Base-by-base conservation (phyloP, 2,329 filamentous ascomycete genomes). In the Alternaria ventricosa region DNA sequence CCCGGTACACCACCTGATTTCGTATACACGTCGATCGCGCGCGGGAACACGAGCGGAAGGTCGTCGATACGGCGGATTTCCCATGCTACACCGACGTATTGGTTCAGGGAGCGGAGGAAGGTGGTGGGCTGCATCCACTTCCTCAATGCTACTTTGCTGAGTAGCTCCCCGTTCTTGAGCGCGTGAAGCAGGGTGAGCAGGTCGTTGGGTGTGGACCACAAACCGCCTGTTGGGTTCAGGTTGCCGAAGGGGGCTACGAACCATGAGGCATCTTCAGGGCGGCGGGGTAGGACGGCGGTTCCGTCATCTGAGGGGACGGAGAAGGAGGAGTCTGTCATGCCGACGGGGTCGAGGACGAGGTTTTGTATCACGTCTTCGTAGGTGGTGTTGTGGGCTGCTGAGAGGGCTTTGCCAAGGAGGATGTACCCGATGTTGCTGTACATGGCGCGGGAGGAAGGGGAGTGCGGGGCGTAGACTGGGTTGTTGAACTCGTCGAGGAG, bases 41-140 rank as follows among this genome's bases (percentile, higher is more conserved):
- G 71, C 8, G 58, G 56, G 11, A 65, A 68, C 10, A 55, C 55
- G 1, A 73, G 45, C 8, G 64, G 54, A 3, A 75, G 33, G 43
- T 71, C 64, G 6, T 64, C 58, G 1, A 71, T 67, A 12, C 72
- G 63, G n/a, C 73, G 49, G 6, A 75, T 75, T 27, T 75, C 74
- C 74, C 73, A 76, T 5, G 73, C 71, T 10, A 70, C 68, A 5
- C 73, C 73, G 15, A 75, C 69, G 8, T 67, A 60, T 55, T 75
- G 74, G 4, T 71, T 60, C 1, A 70, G 41, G 1, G 71, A 73
- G 11, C 67, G 65, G 15, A 71, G 23, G 3, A 72, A 56, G 5
- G 67, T 61, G 5, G 59, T 65, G 0, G 74, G 74, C 15, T 76
- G 66, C 23, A 76, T 55, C 74, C 72, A 76, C 5, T 54, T 57